Percentiles rank a stretch among this genome's conserved stretches.
Conservation (phyloP, 1,284 basidiomycete species). For the Apiotrichum veenhuisii region DNA sequence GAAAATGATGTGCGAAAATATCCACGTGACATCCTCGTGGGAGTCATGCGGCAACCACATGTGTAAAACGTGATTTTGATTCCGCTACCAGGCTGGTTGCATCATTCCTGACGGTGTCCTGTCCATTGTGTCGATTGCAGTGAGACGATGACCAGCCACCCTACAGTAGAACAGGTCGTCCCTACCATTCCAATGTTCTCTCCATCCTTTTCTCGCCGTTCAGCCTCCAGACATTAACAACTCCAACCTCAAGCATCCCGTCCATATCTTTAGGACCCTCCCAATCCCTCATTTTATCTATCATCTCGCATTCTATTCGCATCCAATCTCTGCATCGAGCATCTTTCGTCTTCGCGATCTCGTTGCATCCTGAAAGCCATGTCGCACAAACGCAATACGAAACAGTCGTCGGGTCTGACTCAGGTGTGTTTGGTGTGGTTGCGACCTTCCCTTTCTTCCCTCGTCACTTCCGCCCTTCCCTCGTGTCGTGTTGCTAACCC, state of each 20-base stretch:
- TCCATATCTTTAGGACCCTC: not conserved
- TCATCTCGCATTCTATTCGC: not conserved
- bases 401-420: constrained; percentile 20
- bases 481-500: not conserved
- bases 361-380: constrained; percentile 3
- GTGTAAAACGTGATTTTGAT: too few relatives aligned
- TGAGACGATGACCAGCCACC: too few relatives aligned
- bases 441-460: not conserved
- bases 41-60: too few relatives aligned
- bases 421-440: constrained; percentile 15
- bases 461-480: not conserved
- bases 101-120: too few relatives aligned
- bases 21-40: too few relatives aligned
- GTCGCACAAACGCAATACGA: constrained; percentile 22
- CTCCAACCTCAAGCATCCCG: not conserved
- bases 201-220: too few relatives aligned
- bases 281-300: not conserved
- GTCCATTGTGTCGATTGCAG: too few relatives aligned
- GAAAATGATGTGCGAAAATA: too few relatives aligned
- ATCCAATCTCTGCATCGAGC: not conserved
- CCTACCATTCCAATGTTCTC: too few relatives aligned
- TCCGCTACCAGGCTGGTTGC: too few relatives aligned
- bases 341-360: not conserved
- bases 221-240: too few relatives aligned
- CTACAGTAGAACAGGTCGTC: too few relatives aligned